Evolutionary conservation across 2,329 filamentous ascomycete species (phyloP).

Genomic region (Penicillium paneum): DNA sequence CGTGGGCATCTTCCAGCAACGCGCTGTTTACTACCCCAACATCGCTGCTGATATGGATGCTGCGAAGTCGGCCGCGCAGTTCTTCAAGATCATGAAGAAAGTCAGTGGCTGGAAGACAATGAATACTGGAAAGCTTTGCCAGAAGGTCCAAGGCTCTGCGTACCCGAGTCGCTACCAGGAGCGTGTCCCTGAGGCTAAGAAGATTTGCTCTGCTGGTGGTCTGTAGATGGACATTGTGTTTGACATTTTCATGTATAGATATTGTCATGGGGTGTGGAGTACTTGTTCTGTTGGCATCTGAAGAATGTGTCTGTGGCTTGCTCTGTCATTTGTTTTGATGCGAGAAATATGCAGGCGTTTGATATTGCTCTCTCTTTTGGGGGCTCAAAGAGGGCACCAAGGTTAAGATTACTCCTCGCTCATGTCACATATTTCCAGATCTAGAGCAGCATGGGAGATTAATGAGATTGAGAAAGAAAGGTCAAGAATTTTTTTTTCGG

Average conservation of each 20-base stretch:
- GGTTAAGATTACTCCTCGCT: neutral
- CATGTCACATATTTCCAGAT: neutral
- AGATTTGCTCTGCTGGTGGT: constrained; percentile 16
- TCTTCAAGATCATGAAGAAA: constrained; percentile 19
- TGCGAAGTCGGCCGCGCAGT: constrained; percentile 19
- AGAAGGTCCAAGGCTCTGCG: constrained; percentile 24
- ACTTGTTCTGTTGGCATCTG: neutral
- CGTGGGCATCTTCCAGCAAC: constrained; percentile 27
- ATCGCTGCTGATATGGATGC: constrained; percentile 23
- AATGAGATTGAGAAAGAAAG: neutral
- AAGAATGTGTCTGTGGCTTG: neutral
- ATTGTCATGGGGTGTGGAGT: neutral
- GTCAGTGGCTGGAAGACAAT: constrained; percentile 21
- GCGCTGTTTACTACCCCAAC: constrained; percentile 18
- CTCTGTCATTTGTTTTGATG: neutral
- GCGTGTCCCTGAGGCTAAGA: constrained; percentile 12
- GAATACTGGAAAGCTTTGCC: constrained; percentile 21
- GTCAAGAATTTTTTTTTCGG: neutral
- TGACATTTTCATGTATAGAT: no score
- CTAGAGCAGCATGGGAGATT: neutral
- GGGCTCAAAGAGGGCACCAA: neutral
- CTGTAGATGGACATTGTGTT: constrained; percentile 1
- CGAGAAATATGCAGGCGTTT: neutral
- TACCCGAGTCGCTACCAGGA: constrained; percentile 13
- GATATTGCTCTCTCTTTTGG: neutral